Conservation (phyloP, 177 flowering plant genomes). For the Vitis hybrid region DNA sequence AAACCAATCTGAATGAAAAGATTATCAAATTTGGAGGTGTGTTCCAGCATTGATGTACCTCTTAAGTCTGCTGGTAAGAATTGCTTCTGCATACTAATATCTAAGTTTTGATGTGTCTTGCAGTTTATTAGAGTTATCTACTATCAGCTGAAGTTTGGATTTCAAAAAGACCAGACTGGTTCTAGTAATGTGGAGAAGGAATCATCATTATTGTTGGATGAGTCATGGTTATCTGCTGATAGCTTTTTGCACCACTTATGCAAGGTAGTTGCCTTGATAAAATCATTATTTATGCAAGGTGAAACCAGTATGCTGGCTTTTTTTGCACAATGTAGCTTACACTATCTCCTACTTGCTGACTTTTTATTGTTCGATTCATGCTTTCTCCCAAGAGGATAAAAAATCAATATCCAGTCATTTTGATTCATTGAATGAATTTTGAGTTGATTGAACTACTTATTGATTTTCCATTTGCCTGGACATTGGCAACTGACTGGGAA, state of each 20-base stretch:
- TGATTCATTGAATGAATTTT: background rate
- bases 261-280: conserved; percentile 50
- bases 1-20: too few relatives aligned
- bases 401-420: background rate
- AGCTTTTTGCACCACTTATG: conserved; percentile 76
- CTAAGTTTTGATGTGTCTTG: conserved; percentile 12
- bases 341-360: background rate
- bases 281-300: background rate
- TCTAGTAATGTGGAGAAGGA: conserved; percentile 30
- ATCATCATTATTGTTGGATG: conserved; percentile 61
- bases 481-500: background rate
- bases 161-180: conserved; percentile 48
- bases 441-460: background rate
- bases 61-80: background rate
- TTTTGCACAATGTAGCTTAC: too few relatives aligned
- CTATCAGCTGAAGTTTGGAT: conserved; percentile 77
- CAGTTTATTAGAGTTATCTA: conserved; percentile 80
- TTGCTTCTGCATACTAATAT: background rate
- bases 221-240: conserved; percentile 79
- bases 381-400: background rate
- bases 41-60: background rate
- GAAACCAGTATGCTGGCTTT: background rate
- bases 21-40: too few relatives aligned
- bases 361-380: background rate
- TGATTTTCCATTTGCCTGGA: background rate